Evolutionary conservation across 1,139 yeast genomes (phyloP), one percentile per base, ranked within the genome.

Genomic region (Kazachstania sp.): DNA sequence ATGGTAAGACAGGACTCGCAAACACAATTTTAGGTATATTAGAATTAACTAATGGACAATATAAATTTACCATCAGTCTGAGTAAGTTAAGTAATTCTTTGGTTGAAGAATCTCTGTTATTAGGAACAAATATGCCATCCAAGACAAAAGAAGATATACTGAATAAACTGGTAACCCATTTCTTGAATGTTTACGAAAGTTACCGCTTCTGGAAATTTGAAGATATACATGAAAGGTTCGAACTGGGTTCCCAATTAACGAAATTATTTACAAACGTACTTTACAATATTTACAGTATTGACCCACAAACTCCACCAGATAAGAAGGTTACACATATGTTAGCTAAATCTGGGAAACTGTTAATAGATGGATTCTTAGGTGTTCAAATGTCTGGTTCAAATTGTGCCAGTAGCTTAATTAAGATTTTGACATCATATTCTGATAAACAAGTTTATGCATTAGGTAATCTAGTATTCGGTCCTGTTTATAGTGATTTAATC

Each of bases 1-100:
- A 78, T 50, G 87, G 88, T 0, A 79, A 78, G 54, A 87, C 86
- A 45, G 92, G 94, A 0, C 67, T 80, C 45, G 79, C 82, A 0
- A 66, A 79, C 0, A 72, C 75, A 0, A 72, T 86, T 8, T 71
- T 86, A 47, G 90, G 92, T 2, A 75, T 90, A 3, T 75, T 80
- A 28, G 97, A 88, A 64, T 75, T 82, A 65, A 80, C 83, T 1
- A 71, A 70, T 47, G 92, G 90, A 9, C 75, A 77, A 42, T 88
- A 77, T 62, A 70, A 68, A 9, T 83, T 87, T 56, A 81, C 94
- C 0, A 59, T 83, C 12, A 66, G 81, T 0, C 62, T 86, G 39
- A 69, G 83, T 19, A 72, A 76, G 41, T 67, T 88, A 28, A 75
- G 77, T 8, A 73, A 74, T 42, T 66, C 73, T 1, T 69, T 87